A percentile compares a stretch with the other conserved stretches of the same genome.
Evolutionary conservation across 345 rosid genomes (phyloP).

Genomic region (Pistacia vera): DNA sequence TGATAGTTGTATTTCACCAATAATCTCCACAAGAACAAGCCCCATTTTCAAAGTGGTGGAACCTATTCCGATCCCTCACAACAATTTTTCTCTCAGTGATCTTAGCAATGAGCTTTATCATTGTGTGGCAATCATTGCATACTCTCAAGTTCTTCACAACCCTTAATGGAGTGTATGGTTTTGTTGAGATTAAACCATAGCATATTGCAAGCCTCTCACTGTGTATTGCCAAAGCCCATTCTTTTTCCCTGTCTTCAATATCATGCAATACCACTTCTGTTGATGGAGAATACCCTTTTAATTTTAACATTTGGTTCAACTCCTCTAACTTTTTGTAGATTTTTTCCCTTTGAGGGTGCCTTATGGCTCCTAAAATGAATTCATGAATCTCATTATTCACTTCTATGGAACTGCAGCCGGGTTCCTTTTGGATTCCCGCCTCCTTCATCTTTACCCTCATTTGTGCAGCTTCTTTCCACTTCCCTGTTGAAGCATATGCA

Average conservation of each 20-base stretch:
- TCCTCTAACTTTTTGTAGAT: conserved; percentile 59
- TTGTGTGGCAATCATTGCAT: conserved; percentile 43
- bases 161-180: conserved; percentile 33
- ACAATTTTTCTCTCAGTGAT: conserved; percentile 37
- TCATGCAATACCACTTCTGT: conserved; percentile 38
- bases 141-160: conserved; percentile 41
- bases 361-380: conserved; percentile 52
- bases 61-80: conserved; percentile 43
- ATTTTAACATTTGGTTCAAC: conserved; percentile 36
- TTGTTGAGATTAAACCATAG: conserved; percentile 40
- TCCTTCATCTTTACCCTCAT: conserved; percentile 59
- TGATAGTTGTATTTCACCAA: conserved; percentile 22
- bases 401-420: conserved; percentile 70
- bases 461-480: conserved; percentile 58
- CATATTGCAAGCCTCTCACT: conserved; percentile 48
- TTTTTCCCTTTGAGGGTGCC: conserved; percentile 51
- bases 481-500: conserved; percentile 53
- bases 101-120: conserved; percentile 38
- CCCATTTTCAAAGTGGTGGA: conserved; percentile 44
- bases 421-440: conserved; percentile 58
- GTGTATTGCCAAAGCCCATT: conserved; percentile 39
- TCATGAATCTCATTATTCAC: conserved; percentile 56
- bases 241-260: conserved; percentile 40
- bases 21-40: conserved; percentile 42
- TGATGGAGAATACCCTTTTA: conserved; percentile 41